A percentile compares a stretch with the other conserved stretches of the same genome.
These are phyloP conservation scores for Aspergillus arachidicola DNA, from an alignment of 2,329 filamentous ascomycete species.

Conservation along the genomic window DNA sequence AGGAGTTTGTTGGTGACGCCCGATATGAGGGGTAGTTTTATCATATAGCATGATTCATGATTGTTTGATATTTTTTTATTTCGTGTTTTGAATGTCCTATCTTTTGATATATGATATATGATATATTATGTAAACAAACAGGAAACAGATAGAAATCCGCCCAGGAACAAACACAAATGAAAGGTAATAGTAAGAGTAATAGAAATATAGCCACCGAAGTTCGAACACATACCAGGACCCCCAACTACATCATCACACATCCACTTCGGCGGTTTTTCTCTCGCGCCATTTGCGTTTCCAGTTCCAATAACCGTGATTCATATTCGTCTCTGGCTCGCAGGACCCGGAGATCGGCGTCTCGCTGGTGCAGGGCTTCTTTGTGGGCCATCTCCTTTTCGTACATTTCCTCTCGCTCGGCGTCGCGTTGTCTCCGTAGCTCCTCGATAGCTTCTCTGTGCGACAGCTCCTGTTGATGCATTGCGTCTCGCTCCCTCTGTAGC, in stretches of 20 bases:
- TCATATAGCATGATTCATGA: not conserved
- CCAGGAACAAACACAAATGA: not conserved
- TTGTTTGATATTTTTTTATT: not conserved
- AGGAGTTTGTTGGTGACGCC: too few relatives aligned
- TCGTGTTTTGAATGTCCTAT: not conserved
- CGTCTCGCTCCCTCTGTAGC: not conserved
- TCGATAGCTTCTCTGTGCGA: not conserved
- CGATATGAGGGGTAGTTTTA: not conserved
- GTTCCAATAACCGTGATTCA: not conserved
- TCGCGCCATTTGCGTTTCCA: not conserved
- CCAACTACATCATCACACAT: not conserved
- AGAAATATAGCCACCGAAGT: not conserved
- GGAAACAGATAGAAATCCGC: not conserved
- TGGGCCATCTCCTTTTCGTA: not conserved
- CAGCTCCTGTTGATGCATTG: not conserved
- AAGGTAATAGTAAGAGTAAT: not conserved
- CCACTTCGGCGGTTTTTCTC: not conserved
- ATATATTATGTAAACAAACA: not conserved
- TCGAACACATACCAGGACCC: not conserved
- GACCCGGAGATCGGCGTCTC: not conserved
- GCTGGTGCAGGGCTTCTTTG: not conserved
- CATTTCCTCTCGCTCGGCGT: not conserved
- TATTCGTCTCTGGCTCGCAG: not conserved
- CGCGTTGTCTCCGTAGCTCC: not conserved
- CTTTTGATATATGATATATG: too few relatives aligned